Evolutionary conservation across 2,329 filamentous ascomycete species (phyloP), one percentile per base, ranked within the genome.

Genomic region (Beauveria sp.): DNA sequence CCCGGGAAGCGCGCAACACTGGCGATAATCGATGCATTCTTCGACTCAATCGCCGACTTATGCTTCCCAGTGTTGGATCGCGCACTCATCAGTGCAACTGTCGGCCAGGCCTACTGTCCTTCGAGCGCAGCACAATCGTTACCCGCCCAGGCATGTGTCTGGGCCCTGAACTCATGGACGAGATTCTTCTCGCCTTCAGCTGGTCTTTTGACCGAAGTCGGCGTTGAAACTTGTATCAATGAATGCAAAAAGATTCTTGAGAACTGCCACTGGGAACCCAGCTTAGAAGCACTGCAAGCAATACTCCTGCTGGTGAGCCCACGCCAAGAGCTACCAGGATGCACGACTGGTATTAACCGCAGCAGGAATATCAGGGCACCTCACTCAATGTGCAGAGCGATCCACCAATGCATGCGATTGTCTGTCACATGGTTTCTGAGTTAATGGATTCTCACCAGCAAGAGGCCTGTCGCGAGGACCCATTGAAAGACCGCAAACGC

Each of bases 81-180:
- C 6, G n/a, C 18, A 9, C 58, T 64, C 7, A 47, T 64, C 14
- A 24, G 50, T 2, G 40, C 43, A 22, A 66, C 56, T 1, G 43
- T 66, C 14, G 30, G 42, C 0, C 53, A 50, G 34, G 64, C 64
- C 3, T 64, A 66, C 50, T 38, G 12, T 49, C 56, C 18, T 49
- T 53, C 18, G 45, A 20, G 34, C 40, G 62, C 26, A n/a, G 18
- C 18, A 5, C 34, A 51, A 1, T 38, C 38, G 12, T 43, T 58
- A 20, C 59, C 62, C 10, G 64, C 64, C 9, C 59, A 63, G 22
- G 64, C 64, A 18, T 66, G 64, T 20, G 51, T 66, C 5, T 64
- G 60, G 61, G 63, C 64, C 4, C 42, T 66, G 9, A 58, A 63
- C 16, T 50, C 64, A 14, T 45, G 64, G 28, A 46, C 52, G 10